A percentile compares a stretch with the other conserved stretches of the same genome.
Evolutionary conservation across 768 basidiomycete genomes (phyloP).

Genomic region (Rhodotorula sphaerocarpa): DNA sequence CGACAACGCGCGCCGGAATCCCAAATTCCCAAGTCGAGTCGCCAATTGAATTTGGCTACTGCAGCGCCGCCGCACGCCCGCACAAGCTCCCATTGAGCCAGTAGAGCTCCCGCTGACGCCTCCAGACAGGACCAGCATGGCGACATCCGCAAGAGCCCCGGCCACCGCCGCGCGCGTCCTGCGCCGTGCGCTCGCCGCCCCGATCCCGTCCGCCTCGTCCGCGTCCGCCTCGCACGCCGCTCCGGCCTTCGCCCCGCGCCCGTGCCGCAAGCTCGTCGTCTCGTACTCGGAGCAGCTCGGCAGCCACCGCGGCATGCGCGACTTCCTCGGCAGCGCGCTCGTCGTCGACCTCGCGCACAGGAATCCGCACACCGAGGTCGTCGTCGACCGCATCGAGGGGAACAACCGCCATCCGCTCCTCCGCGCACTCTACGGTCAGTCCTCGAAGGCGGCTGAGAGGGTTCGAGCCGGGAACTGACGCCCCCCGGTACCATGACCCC

Average conservation of each 20-base stretch:
- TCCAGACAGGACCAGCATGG: neutral
- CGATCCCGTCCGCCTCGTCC: neutral
- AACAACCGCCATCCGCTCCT: conserved; percentile 60
- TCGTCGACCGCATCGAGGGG: conserved; percentile 64
- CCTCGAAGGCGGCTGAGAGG: no score
- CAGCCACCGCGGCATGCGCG: conserved; percentile 63
- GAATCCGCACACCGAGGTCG: conserved; percentile 77
- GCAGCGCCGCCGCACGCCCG: no score
- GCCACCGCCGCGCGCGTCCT: neutral
- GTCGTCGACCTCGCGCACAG: conserved; percentile 57
- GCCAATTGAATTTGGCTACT: no score
- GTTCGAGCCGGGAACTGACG: no score
- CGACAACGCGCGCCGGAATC: neutral
- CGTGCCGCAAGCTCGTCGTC: conserved; percentile 55
- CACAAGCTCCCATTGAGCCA: no score
- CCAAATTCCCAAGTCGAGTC: no score
- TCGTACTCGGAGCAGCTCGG: conserved; percentile 80
- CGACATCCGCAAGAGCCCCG: neutral
- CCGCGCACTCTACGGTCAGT: conserved; percentile 71
- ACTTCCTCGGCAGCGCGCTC: conserved; percentile 50
- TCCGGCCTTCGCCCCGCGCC: conserved; percentile 13
- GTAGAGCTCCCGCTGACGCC: no score
- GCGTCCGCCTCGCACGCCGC: neutral
- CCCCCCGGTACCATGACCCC: no score
- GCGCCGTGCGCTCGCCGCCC: neutral